Evolutionary conservation across 192 early-diverging fungal genomes (phyloP), one percentile per base, ranked within the genome.

Genomic region (Linnemannia schmuckeri): DNA sequence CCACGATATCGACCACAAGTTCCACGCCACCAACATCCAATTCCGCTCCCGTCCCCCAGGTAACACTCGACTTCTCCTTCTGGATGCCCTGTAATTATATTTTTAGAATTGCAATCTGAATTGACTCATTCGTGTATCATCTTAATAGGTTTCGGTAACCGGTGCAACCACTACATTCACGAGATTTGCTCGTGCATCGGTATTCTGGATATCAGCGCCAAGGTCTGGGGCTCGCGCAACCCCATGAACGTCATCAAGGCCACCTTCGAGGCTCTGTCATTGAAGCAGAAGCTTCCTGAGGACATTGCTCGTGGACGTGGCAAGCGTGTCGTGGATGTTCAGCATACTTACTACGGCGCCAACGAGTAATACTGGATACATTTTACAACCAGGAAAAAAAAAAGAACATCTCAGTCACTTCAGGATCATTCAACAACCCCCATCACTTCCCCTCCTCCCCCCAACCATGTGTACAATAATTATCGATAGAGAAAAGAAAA

Each of bases 171-270:
- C 75, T 92, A 96, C 76, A 95, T 99, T 83, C 97, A 99, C 92
- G 97, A 99, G 89, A 93, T 99, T 74, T 98, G 95, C 87, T 92
- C 96, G 74, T 98, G 97, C 84, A 88, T 96, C 41, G 99, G 99
- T 41, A 97, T 99, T 84, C 94, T 95, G 74, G 99, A 99, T 90
- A 76, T 99, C 79, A 92, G 95, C 46, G 96, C 93, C 70, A 99
- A 99, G 88, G 94, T 99, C 42, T 88, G 91, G 78, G 97, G 98
- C 6, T 98, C 97, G n/a, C 91, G 93, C 54, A 99, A 97, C 88
- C 97, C 97, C 6, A 97, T 99, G 96, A 99, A 99, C 88, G 97
- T 99, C 42, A 94, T 99, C 92, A 98, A 99, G 92, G 95, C 94
- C 12, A 96, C 96, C 18, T 99, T 99, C 89, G 97, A 95, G 88